Evolutionary conservation across 1,139 yeast genomes (phyloP).

Genomic region (Hyphopichia wangnamkhiaoensis): DNA sequence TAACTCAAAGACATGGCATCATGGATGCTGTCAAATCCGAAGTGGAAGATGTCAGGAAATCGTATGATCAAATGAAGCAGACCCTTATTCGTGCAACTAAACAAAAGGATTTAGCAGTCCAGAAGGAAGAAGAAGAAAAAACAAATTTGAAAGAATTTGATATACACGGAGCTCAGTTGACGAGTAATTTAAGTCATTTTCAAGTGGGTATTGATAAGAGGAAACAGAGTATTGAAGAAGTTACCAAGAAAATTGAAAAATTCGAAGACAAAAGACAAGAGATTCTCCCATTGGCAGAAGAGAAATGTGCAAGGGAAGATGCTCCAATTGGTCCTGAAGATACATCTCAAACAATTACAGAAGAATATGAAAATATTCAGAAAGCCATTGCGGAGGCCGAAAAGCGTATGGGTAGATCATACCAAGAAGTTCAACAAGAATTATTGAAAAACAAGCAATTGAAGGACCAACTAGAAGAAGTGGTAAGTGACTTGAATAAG

Average conservation of each 20-base stretch:
- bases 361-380: constrained; percentile 34
- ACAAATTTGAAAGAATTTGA: constrained; percentile 10
- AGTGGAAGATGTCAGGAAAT: constrained; percentile 8
- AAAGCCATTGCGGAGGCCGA: constrained; percentile 41
- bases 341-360: constrained; percentile 36
- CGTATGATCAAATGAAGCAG: constrained; percentile 1
- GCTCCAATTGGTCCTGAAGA: constrained; percentile 31
- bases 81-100: not conserved
- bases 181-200: constrained; percentile 12
- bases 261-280: constrained; percentile 22
- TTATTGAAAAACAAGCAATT: constrained; percentile 23
- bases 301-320: constrained; percentile 31
- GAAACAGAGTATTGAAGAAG: constrained; percentile 11
- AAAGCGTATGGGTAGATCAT: constrained; percentile 31
- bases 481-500: constrained; percentile 22
- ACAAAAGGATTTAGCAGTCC: not conserved
- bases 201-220: constrained; percentile 13
- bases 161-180: constrained; percentile 9
- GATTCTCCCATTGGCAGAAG: constrained; percentile 28
- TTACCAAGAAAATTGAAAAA: constrained; percentile 13
- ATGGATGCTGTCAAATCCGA: constrained; percentile 13
- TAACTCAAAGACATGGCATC: constrained; percentile 27
- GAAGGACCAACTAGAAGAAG: constrained; percentile 31
- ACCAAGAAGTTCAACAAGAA: constrained; percentile 40
- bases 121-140: not conserved